phyloP scores from a whole-genome alignment of 148 eudicot genomes.

The Arctostaphylos glauca region DNA sequence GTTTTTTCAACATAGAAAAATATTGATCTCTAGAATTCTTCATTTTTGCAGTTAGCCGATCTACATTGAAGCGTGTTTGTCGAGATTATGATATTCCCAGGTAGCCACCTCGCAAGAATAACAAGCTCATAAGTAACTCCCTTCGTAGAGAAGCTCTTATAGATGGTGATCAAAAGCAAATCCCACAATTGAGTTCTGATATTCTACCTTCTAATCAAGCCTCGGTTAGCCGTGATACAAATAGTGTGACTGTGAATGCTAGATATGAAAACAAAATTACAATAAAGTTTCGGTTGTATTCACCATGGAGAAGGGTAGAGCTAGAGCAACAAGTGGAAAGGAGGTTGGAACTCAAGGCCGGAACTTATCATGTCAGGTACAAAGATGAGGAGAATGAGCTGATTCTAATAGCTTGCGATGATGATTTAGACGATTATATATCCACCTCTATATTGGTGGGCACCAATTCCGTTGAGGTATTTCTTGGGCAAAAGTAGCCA shows the following conservation, averaged over 20 bases:
- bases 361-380: neutral
- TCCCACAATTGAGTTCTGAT: neutral
- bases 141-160: neutral
- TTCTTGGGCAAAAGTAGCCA: neutral
- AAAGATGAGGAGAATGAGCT: neutral
- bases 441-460: neutral
- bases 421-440: neutral
- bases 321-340: neutral
- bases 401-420: neutral
- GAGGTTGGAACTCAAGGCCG: neutral
- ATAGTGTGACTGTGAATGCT: neutral
- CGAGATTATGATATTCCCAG: neutral
- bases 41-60: neutral
- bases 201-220: neutral
- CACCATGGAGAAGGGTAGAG: neutral
- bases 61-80: neutral
- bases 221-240: neutral
- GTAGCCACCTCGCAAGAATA: neutral
- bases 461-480: neutral
- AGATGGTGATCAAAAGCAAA: neutral
- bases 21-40: no score
- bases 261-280: neutral
- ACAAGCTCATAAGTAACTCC: neutral
- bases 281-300: neutral
- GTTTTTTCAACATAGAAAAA: no score